Evolutionary conservation across 2,329 filamentous ascomycete genomes (phyloP).

Genomic region (Clonostachys rhizophaga): DNA sequence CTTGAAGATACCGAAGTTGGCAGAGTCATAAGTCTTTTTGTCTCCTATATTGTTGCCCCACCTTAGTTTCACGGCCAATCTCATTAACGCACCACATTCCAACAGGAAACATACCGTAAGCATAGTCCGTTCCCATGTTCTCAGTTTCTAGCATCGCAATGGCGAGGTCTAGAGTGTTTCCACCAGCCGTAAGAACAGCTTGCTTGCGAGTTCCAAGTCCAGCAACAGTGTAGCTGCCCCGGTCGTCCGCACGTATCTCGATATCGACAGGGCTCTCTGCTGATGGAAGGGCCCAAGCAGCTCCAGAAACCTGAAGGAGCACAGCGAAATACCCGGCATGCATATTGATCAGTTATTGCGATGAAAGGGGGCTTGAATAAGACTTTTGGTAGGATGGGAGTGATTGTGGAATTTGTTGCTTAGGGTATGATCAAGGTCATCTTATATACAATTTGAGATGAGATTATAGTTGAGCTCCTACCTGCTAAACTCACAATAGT

Average conservation of each 20-base stretch:
- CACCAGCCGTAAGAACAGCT: slow-evolving; percentile 13
- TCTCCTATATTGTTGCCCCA: slow-evolving; percentile 9
- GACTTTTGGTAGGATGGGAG: too few relatives aligned
- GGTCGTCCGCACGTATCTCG: slow-evolving; percentile 1
- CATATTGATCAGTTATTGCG: too few relatives aligned
- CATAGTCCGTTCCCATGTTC: slow-evolving; percentile 15
- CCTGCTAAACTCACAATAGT: too few relatives aligned
- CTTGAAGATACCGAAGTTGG: slow-evolving; percentile 23
- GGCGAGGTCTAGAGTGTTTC: slow-evolving; percentile 18
- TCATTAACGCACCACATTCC: slow-evolving; percentile 2
- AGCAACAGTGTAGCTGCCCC: slow-evolving; percentile 11
- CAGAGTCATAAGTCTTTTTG: slow-evolving; percentile 16
- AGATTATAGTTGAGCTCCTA: too few relatives aligned
- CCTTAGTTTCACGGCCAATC: slow-evolving; percentile 2
- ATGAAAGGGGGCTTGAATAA: too few relatives aligned
- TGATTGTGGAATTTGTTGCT: too few relatives aligned
- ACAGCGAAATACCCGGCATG: too few relatives aligned
- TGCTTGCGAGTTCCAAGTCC: slow-evolving; percentile 14
- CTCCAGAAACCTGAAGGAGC: too few relatives aligned
- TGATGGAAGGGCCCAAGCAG: too few relatives aligned
- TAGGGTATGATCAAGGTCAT: too few relatives aligned
- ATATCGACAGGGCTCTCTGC: too few relatives aligned
- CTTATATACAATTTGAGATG: too few relatives aligned
- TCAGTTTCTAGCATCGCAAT: slow-evolving; percentile 23
- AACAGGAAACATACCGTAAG: slow-evolving; percentile 1